A percentile compares a stretch with the other conserved stretches of the same genome.
phyloP scores from a whole-genome alignment of 2,329 filamentous ascomycete genomes.

The Rhynchosporium agropyri region DNA sequence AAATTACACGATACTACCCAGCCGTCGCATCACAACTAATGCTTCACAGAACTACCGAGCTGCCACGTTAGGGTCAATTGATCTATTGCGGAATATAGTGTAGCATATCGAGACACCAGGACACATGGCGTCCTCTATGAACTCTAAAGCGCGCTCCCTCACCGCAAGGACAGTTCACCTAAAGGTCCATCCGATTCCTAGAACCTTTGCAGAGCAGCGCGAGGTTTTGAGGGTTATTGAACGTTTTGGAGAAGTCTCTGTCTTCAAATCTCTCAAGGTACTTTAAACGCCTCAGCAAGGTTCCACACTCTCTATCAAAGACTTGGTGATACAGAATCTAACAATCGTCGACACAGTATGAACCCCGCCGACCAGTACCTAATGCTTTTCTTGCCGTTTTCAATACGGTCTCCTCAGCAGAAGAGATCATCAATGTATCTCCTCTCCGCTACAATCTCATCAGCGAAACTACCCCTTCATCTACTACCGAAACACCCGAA shows the following conservation, averaged over 20 bases:
- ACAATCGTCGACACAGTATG: slow-evolving; percentile 26
- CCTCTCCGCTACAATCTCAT: slow-evolving; percentile 39
- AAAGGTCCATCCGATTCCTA: slow-evolving; percentile 39
- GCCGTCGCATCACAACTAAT: background rate
- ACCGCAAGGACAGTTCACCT: slow-evolving; percentile 39
- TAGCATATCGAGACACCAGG: background rate
- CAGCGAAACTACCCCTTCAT: slow-evolving; percentile 12
- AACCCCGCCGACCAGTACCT: slow-evolving; percentile 27
- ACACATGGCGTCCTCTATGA: background rate
- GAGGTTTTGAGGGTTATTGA: slow-evolving; percentile 42
- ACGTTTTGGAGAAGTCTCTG: slow-evolving; percentile 40
- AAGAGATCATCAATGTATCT: slow-evolving; percentile 31
- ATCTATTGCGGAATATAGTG: too few species aligned
- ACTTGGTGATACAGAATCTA: background rate
- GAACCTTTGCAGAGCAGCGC: slow-evolving; percentile 40
- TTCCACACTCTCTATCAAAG: background rate
- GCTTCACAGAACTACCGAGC: too few species aligned
- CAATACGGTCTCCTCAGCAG: slow-evolving; percentile 29
- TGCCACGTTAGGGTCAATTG: too few species aligned
- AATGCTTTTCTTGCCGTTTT: slow-evolving; percentile 41
- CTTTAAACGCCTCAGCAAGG: background rate
- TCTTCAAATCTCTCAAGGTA: slow-evolving; percentile 42
- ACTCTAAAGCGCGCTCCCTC: slow-evolving; percentile 18
- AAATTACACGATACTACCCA: background rate
- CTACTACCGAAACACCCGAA: background rate